These are phyloP conservation scores for Aspergillus leporis DNA, from an alignment of 495 filamentous ascomycete genomes.

Conservation along the genomic window DNA sequence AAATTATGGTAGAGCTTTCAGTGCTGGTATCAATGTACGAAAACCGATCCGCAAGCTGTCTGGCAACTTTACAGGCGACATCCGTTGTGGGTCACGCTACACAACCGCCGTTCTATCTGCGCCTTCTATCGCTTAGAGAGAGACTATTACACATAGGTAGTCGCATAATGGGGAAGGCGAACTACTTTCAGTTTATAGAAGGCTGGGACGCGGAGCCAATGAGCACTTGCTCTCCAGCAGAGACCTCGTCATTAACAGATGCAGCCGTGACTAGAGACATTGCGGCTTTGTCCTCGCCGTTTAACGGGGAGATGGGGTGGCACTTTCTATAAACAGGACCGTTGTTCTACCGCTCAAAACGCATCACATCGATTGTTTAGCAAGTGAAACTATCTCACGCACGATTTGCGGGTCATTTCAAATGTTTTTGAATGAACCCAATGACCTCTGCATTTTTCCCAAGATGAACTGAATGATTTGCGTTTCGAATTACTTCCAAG, in stretches of 20 bases:
- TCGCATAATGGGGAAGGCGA: slow-evolving; percentile 1
- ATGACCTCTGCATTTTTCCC: slow-evolving; percentile 6
- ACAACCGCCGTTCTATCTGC: not conserved
- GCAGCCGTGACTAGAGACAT: not conserved
- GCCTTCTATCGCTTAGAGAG: not conserved
- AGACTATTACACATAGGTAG: not conserved
- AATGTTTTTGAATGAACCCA: not conserved
- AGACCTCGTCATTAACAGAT: not conserved
- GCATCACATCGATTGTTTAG: no score
- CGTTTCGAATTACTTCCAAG: not conserved
- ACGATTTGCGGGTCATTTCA: not conserved
- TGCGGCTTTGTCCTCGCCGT: not conserved
- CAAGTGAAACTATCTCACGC: no score
- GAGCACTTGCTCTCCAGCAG: not conserved
- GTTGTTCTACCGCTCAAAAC: no score
- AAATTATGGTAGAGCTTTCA: not conserved
- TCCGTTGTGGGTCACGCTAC: not conserved
- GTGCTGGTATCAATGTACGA: not conserved
- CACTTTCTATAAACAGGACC: not conserved
- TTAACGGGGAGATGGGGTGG: slow-evolving; percentile 12
- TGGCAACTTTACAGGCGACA: not conserved
- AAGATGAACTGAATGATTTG: slow-evolving; percentile 7
- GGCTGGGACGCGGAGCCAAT: not conserved
- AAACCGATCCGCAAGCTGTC: not conserved
- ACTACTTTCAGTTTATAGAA: not conserved